Evolutionary conservation across 768 basidiomycete genomes (phyloP).

Genomic region (Lactarius psammicola): DNA sequence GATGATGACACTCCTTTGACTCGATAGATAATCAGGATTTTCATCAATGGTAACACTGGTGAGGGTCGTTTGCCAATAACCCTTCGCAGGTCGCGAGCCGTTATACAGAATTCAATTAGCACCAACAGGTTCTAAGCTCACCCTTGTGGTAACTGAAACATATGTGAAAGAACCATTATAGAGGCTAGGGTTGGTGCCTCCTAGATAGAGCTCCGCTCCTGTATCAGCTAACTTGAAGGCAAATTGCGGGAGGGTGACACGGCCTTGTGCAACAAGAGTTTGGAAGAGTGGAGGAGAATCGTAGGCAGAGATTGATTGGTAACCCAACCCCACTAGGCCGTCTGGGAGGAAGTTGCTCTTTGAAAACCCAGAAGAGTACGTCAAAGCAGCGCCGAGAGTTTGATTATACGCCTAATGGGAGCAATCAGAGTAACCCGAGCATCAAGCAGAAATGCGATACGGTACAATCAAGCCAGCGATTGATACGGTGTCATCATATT

Average conservation of each 20-base stretch:
- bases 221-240: constrained; percentile 3
- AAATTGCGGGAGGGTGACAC: not conserved
- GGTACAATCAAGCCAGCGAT: constrained; percentile 5
- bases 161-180: constrained; percentile 9
- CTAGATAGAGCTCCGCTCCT: constrained; percentile 18
- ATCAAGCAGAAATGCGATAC: not conserved
- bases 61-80: constrained; percentile 27
- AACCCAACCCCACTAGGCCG: constrained; percentile 10
- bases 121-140: not conserved
- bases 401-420: constrained; percentile 3
- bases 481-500: constrained; percentile 11
- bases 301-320: not conserved
- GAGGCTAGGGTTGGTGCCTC: constrained; percentile 3
- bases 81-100: not conserved
- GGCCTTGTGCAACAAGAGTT: not conserved
- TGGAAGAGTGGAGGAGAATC: constrained; percentile 1
- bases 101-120: not conserved
- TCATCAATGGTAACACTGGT: constrained; percentile 4
- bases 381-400: constrained; percentile 2
- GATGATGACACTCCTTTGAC: constrained; percentile 26
- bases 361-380: not conserved
- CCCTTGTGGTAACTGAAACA: constrained; percentile 1
- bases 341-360: not conserved
- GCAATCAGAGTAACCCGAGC: not conserved
- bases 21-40: too few relatives aligned